Conservation (phyloP, 2,329 filamentous ascomycete species). For the Trichophaea hybrida region DNA sequence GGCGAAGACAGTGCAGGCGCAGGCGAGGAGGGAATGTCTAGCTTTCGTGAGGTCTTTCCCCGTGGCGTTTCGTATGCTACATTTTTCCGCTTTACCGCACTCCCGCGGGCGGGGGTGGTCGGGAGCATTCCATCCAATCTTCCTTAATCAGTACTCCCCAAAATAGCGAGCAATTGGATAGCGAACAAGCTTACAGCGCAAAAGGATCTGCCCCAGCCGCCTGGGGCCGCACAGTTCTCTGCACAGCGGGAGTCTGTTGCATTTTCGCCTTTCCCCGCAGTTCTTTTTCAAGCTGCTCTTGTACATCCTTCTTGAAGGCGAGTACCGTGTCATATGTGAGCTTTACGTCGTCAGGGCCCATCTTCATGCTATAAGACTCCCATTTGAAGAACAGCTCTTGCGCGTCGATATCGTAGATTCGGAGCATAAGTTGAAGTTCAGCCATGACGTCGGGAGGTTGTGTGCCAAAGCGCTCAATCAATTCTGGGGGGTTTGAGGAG, state of each 20-base stretch:
- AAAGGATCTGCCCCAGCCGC: neutral
- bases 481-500: conserved; percentile 36
- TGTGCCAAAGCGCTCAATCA: conserved; percentile 43
- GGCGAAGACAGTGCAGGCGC: conserved; percentile 7
- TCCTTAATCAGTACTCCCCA: conserved; percentile 23
- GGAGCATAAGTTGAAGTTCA: conserved; percentile 75
- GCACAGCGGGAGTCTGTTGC: conserved; percentile 25
- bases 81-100: conserved; percentile 33
- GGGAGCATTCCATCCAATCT: conserved; percentile 50
- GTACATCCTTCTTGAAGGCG: conserved; percentile 72
- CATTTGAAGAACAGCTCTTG: conserved; percentile 97
- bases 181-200: neutral
- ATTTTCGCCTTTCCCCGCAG: conserved; percentile 52
- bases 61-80: conserved; percentile 33
- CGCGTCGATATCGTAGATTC: conserved; percentile 61
- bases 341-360: conserved; percentile 57
- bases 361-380: conserved; percentile 94
- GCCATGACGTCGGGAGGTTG: conserved; percentile 63
- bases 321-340: conserved; percentile 56
- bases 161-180: neutral
- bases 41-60: conserved; percentile 32
- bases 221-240: neutral
- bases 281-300: conserved; percentile 67
- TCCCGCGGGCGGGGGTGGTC: conserved; percentile 38
- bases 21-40: conserved; percentile 20